A percentile compares a stretch with the other conserved stretches of the same genome.
phyloP scores from a whole-genome alignment of 2,329 filamentous ascomycete genomes.

The Fusarium papillatum region DNA sequence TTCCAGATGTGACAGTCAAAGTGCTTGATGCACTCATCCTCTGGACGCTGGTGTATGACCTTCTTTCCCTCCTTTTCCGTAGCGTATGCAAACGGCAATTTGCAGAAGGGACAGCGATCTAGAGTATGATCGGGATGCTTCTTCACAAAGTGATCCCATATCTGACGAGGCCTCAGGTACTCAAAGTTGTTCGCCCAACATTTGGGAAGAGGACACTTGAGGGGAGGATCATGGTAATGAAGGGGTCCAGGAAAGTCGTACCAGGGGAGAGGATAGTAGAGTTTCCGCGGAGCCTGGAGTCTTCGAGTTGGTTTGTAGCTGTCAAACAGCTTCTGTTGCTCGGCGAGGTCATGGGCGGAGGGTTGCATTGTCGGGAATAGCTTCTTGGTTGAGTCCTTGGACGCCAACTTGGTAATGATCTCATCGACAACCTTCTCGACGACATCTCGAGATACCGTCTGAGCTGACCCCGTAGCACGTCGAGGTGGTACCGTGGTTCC shows the following conservation, averaged over 20 bases:
- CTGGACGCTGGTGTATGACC: neutral
- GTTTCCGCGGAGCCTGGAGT: constrained; percentile 19
- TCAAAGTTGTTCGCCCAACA: constrained; percentile 12
- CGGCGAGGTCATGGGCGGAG: neutral
- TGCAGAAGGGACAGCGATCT: constrained; percentile 32
- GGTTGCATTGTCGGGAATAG: neutral
- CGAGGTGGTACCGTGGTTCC: too few species aligned
- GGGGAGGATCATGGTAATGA: constrained; percentile 16
- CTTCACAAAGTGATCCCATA: constrained; percentile 30
- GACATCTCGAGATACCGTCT: neutral
- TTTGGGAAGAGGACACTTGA: neutral
- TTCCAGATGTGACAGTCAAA: constrained; percentile 38
- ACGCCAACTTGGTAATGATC: neutral
- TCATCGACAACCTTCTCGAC: neutral
- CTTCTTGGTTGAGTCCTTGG: neutral
- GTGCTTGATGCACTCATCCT: constrained; percentile 29
- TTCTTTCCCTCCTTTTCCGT: neutral
- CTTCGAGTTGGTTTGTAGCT: neutral
- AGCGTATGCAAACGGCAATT: constrained; percentile 9
- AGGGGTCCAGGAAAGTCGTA: constrained; percentile 19
- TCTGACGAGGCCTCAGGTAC: neutral
- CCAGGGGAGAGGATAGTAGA: constrained; percentile 28
- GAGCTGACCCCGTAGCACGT: neutral
- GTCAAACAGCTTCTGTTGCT: neutral
- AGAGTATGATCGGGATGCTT: neutral